Conservation (phyloP, 176 grass and related monocot species). For the Oryza australiensis region DNA sequence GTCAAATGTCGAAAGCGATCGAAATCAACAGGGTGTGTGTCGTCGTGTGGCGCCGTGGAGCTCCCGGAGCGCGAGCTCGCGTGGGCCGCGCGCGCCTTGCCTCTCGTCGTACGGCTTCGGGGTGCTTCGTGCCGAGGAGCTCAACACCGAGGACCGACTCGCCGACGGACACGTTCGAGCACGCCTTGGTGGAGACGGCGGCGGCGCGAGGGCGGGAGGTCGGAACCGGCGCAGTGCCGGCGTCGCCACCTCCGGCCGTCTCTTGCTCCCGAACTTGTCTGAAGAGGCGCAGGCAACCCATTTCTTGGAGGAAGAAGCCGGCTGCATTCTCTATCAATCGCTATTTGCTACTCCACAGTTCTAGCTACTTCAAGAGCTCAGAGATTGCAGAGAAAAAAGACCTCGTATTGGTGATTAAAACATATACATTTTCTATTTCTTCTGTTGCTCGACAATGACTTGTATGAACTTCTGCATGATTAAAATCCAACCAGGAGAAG, state of each 20-base stretch:
- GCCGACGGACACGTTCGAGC: slow-evolving; percentile 3
- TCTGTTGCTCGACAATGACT: slow-evolving; percentile 26
- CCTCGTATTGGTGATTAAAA: slow-evolving; percentile 11
- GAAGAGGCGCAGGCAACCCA: slow-evolving; percentile 43
- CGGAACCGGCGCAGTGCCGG: neutral
- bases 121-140: slow-evolving; percentile 50
- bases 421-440: neutral
- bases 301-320: slow-evolving; percentile 34
- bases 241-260: neutral
- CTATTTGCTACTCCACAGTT: no score
- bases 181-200: neutral
- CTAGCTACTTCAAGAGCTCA: neutral
- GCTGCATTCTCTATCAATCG: no score
- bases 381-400: neutral
- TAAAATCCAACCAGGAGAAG: neutral
- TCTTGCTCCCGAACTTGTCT: slow-evolving; percentile 2
- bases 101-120: slow-evolving; percentile 56
- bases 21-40: neutral
- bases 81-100: slow-evolving; percentile 27
- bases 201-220: neutral
- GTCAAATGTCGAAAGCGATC: neutral
- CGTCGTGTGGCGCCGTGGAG: slow-evolving; percentile 39
- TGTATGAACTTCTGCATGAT: neutral
- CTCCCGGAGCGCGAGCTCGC: slow-evolving; percentile 56
- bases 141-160: no score